Percentiles rank a stretch among this genome's conserved stretches.
These are phyloP conservation scores for Salvia hispanica DNA, from an alignment of 257 asterid genomes.

Conservation along the genomic window DNA sequence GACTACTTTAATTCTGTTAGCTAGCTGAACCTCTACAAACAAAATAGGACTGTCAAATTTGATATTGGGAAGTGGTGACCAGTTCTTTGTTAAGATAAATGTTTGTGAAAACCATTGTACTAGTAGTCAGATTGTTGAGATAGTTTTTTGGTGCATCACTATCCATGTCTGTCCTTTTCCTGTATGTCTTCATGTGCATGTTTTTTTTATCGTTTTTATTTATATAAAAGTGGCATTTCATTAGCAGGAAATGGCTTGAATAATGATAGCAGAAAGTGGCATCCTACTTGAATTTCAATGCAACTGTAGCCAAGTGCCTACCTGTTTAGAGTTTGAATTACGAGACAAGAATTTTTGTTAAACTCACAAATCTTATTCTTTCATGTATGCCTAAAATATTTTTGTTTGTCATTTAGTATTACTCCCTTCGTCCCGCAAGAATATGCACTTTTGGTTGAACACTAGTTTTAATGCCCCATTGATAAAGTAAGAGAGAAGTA, in stretches of 20 bases:
- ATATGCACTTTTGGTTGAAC: too few relatives aligned
- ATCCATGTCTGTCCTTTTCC: background rate
- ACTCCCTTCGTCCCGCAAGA: too few relatives aligned
- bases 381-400: conserved; percentile 12
- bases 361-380: conserved; percentile 5
- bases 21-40: conserved; percentile 17
- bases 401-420: conserved; percentile 13
- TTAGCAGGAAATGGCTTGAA: background rate
- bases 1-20: conserved; percentile 31
- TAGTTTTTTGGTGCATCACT: conserved; percentile 9
- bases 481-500: too few relatives aligned
- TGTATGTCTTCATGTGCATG: conserved; percentile 19
- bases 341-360: conserved; percentile 6
- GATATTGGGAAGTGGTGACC: conserved; percentile 20
- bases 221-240: conserved; percentile 20
- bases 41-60: conserved; percentile 22
- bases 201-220: conserved; percentile 7
- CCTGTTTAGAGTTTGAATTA: conserved; percentile 2
- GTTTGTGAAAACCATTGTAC: conserved; percentile 11
- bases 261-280: background rate
- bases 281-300: background rate
- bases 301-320: conserved; percentile 3
- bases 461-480: too few relatives aligned
- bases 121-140: conserved; percentile 16
- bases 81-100: conserved; percentile 14